These are phyloP conservation scores for Beauveria scarabaeidicola DNA, from an alignment of 2,329 filamentous ascomycete species.

Conservation along the genomic window DNA sequence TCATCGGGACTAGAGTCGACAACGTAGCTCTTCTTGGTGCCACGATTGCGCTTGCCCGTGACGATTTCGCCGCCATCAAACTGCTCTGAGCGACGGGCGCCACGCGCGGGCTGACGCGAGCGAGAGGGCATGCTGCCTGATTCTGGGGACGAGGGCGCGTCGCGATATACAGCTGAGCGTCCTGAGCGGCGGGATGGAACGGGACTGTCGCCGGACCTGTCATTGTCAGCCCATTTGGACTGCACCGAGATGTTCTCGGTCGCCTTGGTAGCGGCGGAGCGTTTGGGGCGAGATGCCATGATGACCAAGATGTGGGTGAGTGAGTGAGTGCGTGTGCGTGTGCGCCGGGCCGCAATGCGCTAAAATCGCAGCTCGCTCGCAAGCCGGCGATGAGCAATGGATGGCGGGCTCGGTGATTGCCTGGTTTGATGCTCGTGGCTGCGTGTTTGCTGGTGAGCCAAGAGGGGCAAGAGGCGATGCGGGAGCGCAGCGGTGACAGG, in stretches of 20 bases:
- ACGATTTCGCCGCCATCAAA: conserved; percentile 40
- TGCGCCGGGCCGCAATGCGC: background rate
- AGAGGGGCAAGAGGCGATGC: conserved; percentile 3
- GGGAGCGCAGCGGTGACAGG: background rate
- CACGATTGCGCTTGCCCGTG: conserved; percentile 43
- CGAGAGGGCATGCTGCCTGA: conserved; percentile 26
- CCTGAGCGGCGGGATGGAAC: conserved; percentile 47
- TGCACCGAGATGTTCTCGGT: conserved; percentile 35
- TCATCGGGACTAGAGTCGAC: conserved; percentile 47
- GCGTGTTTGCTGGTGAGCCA: background rate
- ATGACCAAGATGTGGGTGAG: conserved; percentile 12
- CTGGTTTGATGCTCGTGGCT: background rate
- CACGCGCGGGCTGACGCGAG: conserved; percentile 37
- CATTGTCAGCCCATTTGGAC: conserved; percentile 31
- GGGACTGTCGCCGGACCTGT: conserved; percentile 27
- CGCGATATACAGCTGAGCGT: conserved; percentile 35
- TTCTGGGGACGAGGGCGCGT: conserved; percentile 39
- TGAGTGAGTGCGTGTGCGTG: background rate
- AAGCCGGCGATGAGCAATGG: background rate
- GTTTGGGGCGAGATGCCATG: conserved; percentile 42
- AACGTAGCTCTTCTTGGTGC: conserved; percentile 51
- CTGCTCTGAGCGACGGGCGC: conserved; percentile 27
- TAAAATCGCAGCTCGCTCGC: background rate
- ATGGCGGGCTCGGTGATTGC: background rate
- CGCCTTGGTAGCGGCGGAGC: conserved; percentile 34